A percentile compares a stretch with the other conserved stretches of the same genome.
phyloP scores from a whole-genome alignment of 2,329 filamentous ascomycete genomes.

The Microsporum canis region DNA sequence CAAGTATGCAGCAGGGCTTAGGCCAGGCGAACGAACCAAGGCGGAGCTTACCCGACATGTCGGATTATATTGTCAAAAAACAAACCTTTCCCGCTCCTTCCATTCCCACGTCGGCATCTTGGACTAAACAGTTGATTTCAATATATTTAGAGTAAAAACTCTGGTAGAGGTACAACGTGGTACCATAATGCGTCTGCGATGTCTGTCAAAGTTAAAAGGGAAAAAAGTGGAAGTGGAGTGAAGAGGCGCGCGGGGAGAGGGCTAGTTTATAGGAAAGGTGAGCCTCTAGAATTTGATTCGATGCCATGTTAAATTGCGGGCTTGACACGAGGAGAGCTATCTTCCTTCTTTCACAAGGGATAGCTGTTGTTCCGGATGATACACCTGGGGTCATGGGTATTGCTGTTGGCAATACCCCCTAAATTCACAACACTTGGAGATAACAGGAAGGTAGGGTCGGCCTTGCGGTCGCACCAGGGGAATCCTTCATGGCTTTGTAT shows the following conservation, averaged over 20 bases:
- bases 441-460: neutral
- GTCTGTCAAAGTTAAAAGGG: neutral
- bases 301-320: neutral
- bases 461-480: neutral
- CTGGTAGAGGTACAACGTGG: neutral
- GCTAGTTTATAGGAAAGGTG: neutral
- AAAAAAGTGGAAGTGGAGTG: neutral
- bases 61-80: neutral
- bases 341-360: neutral
- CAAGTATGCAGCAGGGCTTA: neutral
- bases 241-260: neutral
- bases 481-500: neutral
- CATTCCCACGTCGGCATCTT: neutral
- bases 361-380: neutral
- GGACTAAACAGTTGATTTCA: neutral
- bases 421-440: neutral
- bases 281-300: neutral
- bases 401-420: neutral
- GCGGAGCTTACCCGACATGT: neutral
- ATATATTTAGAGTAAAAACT: neutral
- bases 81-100: neutral
- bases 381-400: neutral
- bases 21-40: neutral
- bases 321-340: neutral
- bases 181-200: constrained; percentile 1